phyloP scores from a whole-genome alignment of 257 asterid species.

The Fraxinus excelsior region DNA sequence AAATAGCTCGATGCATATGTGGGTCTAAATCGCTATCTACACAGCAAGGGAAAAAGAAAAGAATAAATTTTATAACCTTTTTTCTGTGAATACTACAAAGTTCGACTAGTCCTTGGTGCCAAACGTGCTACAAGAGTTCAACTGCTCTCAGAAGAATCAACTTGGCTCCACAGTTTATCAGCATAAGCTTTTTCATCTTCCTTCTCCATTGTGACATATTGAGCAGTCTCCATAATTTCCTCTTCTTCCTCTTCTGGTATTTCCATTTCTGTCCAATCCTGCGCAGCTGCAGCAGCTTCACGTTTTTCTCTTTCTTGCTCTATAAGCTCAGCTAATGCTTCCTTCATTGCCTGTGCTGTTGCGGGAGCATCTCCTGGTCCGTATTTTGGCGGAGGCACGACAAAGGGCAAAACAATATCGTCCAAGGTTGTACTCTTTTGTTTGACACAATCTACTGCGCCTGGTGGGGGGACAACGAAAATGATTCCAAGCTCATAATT shows the following conservation, averaged over 20 bases:
- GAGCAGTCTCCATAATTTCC: constrained; percentile 42
- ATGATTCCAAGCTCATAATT: constrained; percentile 82
- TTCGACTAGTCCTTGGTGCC: too few relatives aligned
- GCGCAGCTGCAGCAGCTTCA: constrained; percentile 31
- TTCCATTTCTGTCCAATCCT: constrained; percentile 45
- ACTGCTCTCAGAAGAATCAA: constrained; percentile 40
- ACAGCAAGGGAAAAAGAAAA: too few relatives aligned
- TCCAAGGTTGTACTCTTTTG: constrained; percentile 47
- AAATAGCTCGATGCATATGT: too few relatives aligned
- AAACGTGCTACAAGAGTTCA: neutral
- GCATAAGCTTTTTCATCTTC: constrained; percentile 87
- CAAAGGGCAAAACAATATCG: constrained; percentile 71
- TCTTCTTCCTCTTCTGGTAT: constrained; percentile 58
- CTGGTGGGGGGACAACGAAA: constrained; percentile 67
- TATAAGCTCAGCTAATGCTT: constrained; percentile 53
- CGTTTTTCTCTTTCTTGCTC: constrained; percentile 34
- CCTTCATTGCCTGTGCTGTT: constrained; percentile 73
- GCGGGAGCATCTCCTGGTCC: constrained; percentile 65
- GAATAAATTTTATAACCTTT: too few relatives aligned
- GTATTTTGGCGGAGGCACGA: constrained; percentile 79
- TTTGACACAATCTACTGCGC: constrained; percentile 23
- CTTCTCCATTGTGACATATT: constrained; percentile 44
- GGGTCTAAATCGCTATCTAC: too few relatives aligned
- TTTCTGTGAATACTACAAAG: too few relatives aligned
- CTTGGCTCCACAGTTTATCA: constrained; percentile 71